Conservation (phyloP, 2,329 filamentous ascomycete genomes). For the Fusarium domesticum region DNA sequence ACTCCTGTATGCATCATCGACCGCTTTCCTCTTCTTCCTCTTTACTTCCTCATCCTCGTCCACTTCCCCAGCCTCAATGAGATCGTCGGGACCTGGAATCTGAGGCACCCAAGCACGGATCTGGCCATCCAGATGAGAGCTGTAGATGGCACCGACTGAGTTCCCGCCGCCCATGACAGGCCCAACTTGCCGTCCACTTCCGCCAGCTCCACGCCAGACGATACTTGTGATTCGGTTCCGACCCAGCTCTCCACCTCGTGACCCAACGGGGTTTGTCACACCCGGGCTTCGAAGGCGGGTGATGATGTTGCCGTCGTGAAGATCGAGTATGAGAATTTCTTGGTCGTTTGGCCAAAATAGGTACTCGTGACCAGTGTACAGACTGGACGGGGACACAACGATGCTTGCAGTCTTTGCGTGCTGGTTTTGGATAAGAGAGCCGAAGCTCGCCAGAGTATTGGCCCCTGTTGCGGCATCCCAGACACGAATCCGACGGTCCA, state of each 20-base stretch:
- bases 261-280: constrained; percentile 43
- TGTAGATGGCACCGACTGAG: constrained; percentile 63
- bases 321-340: constrained; percentile 75
- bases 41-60: constrained; percentile 45
- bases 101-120: constrained; percentile 75
- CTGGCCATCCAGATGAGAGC: constrained; percentile 77
- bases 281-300: constrained; percentile 67
- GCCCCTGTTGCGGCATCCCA: constrained; percentile 80
- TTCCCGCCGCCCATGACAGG: constrained; percentile 59
- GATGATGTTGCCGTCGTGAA: constrained; percentile 72
- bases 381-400: constrained; percentile 58
- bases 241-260: constrained; percentile 50
- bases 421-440: constrained; percentile 73
- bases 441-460: constrained; percentile 87
- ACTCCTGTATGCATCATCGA: constrained; percentile 77
- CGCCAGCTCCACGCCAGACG: constrained; percentile 65
- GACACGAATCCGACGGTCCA: constrained; percentile 80
- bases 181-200: constrained; percentile 55
- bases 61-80: constrained; percentile 46
- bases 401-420: constrained; percentile 61
- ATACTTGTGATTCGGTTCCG: constrained; percentile 70
- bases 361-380: constrained; percentile 58
- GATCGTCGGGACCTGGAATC: constrained; percentile 48
- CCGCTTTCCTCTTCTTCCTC: constrained; percentile 67
- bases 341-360: constrained; percentile 79